phyloP scores from a whole-genome alignment of 2,329 filamentous ascomycete genomes.

The Helotiales sp. region DNA sequence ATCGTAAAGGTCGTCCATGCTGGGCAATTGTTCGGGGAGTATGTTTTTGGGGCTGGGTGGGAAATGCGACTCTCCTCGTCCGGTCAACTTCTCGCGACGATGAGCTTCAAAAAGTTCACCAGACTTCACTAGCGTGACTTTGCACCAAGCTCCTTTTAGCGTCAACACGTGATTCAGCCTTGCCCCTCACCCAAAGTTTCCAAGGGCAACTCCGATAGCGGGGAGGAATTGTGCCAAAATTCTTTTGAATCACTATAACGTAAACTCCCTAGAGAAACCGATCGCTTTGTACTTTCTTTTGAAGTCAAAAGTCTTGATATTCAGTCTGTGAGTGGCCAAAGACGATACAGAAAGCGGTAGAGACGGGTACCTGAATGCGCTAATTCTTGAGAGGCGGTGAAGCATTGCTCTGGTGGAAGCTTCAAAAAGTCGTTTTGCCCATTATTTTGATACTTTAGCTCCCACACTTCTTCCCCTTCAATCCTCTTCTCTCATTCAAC shows the following conservation, averaged over 20 bases:
- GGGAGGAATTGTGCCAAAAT: not conserved
- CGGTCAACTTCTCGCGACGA: constrained; percentile 28
- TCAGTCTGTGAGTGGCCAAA: not conserved
- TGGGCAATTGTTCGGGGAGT: constrained; percentile 17
- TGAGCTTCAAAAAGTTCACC: constrained; percentile 37
- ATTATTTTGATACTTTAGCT: constrained; percentile 3
- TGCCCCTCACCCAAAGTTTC: too few species aligned
- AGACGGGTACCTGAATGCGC: constrained; percentile 14
- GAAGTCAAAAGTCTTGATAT: not conserved
- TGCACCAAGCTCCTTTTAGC: not conserved
- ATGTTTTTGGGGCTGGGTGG: not conserved
- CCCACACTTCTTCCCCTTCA: not conserved
- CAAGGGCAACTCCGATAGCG: not conserved
- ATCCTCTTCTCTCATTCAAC: not conserved
- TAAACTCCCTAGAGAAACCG: not conserved
- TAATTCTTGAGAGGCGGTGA: constrained; percentile 16
- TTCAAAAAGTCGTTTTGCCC: constrained; percentile 14
- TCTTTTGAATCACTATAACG: not conserved
- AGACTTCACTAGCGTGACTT: constrained; percentile 2
- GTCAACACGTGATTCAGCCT: constrained; percentile 35
- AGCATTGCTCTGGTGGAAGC: not conserved
- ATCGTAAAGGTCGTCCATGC: constrained; percentile 96
- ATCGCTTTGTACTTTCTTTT: not conserved
- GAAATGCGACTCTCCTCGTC: constrained; percentile 28
- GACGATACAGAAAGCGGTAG: not conserved